Conservation (phyloP, 2,329 filamentous ascomycete genomes). For the Fusarium falciforme region DNA sequence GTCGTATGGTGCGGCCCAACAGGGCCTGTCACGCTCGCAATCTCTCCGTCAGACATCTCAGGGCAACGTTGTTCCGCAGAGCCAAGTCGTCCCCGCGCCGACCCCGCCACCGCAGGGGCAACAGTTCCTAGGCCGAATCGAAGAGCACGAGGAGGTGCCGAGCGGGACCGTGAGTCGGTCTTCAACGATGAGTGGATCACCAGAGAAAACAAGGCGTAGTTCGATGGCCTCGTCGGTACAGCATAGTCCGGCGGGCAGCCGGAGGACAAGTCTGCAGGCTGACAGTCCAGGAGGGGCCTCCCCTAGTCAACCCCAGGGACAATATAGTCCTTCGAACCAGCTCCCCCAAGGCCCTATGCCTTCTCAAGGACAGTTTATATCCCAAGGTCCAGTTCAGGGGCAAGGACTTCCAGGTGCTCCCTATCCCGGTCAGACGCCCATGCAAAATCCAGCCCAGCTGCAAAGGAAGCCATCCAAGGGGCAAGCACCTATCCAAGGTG, state of each 20-base stretch:
- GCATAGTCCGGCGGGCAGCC: conserved; percentile 33
- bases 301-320: conserved; percentile 26
- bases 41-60: conserved; percentile 28
- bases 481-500: neutral
- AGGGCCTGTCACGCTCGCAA: conserved; percentile 22
- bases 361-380: conserved; percentile 9
- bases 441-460: conserved; percentile 13
- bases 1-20: neutral
- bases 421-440: conserved; percentile 13
- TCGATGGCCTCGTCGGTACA: conserved; percentile 31
- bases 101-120: conserved; percentile 27
- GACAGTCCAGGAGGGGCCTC: conserved; percentile 18
- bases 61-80: conserved; percentile 11
- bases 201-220: conserved; percentile 14
- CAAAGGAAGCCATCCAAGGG: conserved; percentile 36
- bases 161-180: conserved; percentile 28
- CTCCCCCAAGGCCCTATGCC: neutral
- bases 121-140: conserved; percentile 38
- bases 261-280: conserved; percentile 37
- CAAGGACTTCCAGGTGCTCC: neutral
- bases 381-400: conserved; percentile 6
- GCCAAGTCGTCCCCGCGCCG: conserved; percentile 4
- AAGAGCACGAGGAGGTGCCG: conserved; percentile 41
- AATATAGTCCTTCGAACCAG: conserved; percentile 7
- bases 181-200: conserved; percentile 27